Evolutionary conservation across 2,329 filamentous ascomycete species (phyloP).

Genomic region (Fusarium globosum): DNA sequence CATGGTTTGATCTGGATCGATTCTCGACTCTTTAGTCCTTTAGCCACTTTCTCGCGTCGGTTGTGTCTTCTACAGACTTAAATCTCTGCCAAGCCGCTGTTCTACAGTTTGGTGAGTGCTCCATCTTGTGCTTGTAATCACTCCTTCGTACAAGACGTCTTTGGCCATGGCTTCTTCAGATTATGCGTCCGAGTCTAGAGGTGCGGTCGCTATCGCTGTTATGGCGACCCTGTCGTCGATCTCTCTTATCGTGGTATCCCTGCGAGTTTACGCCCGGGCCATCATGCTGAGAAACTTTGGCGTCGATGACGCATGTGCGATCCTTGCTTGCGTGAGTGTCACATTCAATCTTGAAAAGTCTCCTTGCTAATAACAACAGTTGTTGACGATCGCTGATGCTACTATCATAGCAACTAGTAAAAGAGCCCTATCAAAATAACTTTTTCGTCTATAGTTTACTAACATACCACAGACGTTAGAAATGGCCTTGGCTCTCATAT

Average conservation of each 20-base stretch:
- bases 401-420: not conserved
- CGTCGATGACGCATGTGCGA: not conserved
- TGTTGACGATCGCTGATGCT: not conserved
- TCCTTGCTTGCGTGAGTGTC: not conserved
- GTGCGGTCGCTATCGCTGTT: not conserved
- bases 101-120: not conserved
- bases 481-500: not conserved
- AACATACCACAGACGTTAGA: not conserved
- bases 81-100: not conserved
- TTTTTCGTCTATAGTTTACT: not conserved
- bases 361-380: not conserved
- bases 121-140: no score
- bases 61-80: not conserved
- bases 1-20: not conserved
- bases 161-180: not conserved
- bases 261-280: not conserved
- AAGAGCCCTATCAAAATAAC: accelerated
- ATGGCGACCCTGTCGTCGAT: not conserved
- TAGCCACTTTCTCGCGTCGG: not conserved
- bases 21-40: not conserved
- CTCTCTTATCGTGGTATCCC: not conserved
- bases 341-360: no score
- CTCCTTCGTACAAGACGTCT: not conserved
- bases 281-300: not conserved
- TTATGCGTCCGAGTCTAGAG: not conserved